Conservation (phyloP, 2,329 filamentous ascomycete species). For the Xylariaceae sp. region DNA sequence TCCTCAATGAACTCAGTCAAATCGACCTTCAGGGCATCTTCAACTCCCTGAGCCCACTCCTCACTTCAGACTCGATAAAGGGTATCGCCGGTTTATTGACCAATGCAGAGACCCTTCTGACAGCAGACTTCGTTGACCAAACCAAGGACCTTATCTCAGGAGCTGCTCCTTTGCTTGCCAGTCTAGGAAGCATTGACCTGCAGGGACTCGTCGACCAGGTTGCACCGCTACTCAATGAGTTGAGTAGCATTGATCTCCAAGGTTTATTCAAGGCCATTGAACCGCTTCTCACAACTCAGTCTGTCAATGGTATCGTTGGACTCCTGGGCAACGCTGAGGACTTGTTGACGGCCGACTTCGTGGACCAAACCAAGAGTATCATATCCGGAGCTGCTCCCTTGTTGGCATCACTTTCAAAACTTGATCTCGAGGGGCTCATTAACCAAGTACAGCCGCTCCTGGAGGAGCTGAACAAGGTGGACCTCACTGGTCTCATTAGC, state of each 20-base stretch:
- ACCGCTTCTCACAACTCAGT: constrained; percentile 5
- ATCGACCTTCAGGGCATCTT: constrained; percentile 25
- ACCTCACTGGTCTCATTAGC: constrained; percentile 17
- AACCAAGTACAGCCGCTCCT: constrained; percentile 18
- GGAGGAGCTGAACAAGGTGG: not conserved
- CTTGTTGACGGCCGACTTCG: constrained; percentile 12
- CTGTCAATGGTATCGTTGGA: constrained; percentile 10
- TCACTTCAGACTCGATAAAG: constrained; percentile 6
- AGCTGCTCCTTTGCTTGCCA: constrained; percentile 9
- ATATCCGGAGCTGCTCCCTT: constrained; percentile 9
- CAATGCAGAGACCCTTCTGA: constrained; percentile 12
- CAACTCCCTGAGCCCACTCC: constrained; percentile 29
- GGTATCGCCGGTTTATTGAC: constrained; percentile 9
- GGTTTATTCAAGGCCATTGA: constrained; percentile 17
- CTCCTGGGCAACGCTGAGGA: constrained; percentile 11
- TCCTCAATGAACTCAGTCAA: constrained; percentile 27
- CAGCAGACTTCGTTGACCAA: constrained; percentile 10
- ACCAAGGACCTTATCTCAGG: constrained; percentile 11
- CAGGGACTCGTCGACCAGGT: constrained; percentile 25
- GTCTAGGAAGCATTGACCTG: constrained; percentile 8
- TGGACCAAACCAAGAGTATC: constrained; percentile 10
- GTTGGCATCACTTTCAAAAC: constrained; percentile 6
- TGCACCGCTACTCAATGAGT: constrained; percentile 9
- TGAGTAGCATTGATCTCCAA: constrained; percentile 5
- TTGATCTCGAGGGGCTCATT: constrained; percentile 22